A percentile compares a stretch with the other conserved stretches of the same genome.
These are phyloP conservation scores for Cryptococcus hybrid DNA, from an alignment of 1,284 basidiomycete genomes.

Conservation along the genomic window DNA sequence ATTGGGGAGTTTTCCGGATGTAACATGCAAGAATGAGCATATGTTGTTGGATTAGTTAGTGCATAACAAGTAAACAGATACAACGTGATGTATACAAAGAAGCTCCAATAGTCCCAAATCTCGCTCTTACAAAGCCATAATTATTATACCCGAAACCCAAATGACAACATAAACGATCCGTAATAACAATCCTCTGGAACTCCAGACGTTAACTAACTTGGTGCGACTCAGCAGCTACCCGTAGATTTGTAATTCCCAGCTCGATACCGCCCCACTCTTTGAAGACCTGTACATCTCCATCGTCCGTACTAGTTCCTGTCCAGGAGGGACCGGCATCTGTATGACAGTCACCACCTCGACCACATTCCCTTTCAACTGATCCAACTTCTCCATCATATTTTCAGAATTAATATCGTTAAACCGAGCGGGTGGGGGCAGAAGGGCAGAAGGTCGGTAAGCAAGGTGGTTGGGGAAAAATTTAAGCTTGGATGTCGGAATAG, in stretches of 20 bases:
- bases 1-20: slow-evolving; percentile 89
- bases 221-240: slow-evolving; percentile 3
- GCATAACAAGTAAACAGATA: neutral
- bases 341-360: slow-evolving; percentile 39
- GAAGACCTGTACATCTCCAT: slow-evolving; percentile 23
- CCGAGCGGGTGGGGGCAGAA: slow-evolving; percentile 26
- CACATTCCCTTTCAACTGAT: slow-evolving; percentile 25
- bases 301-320: slow-evolving; percentile 11
- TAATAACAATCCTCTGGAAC: too few species aligned
- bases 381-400: slow-evolving; percentile 14
- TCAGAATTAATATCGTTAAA: slow-evolving; percentile 9
- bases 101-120: neutral
- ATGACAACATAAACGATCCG: too few species aligned
- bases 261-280: slow-evolving; percentile 33
- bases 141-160: too few species aligned
- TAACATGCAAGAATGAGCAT: slow-evolving; percentile 51
- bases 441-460: slow-evolving; percentile 35
- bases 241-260: slow-evolving; percentile 23
- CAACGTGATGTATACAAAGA: neutral
- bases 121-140: too few species aligned
- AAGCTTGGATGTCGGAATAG: slow-evolving; percentile 21
- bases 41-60: neutral
- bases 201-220: too few species aligned
- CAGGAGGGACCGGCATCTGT: slow-evolving; percentile 32
- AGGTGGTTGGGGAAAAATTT: slow-evolving; percentile 45